Conservation (phyloP, 2,329 filamentous ascomycete genomes). For the Camillea tinctor region DNA sequence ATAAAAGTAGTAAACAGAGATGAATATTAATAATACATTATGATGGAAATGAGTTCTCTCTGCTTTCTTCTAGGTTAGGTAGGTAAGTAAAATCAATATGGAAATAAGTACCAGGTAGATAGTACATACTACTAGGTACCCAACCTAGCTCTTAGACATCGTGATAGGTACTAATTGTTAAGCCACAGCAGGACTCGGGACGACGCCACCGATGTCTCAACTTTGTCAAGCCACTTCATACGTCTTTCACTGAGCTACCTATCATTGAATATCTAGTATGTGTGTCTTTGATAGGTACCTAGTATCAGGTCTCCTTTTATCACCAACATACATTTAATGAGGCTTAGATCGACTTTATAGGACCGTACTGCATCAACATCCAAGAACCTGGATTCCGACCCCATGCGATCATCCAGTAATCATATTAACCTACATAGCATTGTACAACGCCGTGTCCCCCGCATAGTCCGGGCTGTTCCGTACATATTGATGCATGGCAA, state of each 20-base stretch:
- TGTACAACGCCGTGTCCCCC: no score
- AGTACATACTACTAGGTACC: no score
- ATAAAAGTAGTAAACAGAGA: not conserved
- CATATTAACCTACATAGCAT: no score
- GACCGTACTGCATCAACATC: not conserved
- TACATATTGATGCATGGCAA: not conserved
- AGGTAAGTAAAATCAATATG: not conserved
- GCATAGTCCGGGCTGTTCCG: not conserved
- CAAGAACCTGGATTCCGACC: not conserved
- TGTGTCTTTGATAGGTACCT: not conserved
- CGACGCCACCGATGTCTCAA: no score
- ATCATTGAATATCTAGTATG: no score
- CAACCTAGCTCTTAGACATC: no score
- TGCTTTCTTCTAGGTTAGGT: not conserved
- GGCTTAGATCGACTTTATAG: not conserved
- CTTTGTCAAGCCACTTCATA: no score
- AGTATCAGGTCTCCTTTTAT: not conserved
- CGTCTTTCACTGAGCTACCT: no score
- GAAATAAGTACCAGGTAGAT: no score
- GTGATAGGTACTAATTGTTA: no score
- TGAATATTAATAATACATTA: not conserved
- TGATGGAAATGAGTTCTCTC: not conserved
- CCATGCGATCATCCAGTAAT: not conserved
- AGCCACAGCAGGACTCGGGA: not conserved
- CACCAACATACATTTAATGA: not conserved